Evolutionary conservation across 805 yeast genomes (phyloP), one percentile per base, ranked within the genome.

Genomic region (Starmerella floricola): DNA sequence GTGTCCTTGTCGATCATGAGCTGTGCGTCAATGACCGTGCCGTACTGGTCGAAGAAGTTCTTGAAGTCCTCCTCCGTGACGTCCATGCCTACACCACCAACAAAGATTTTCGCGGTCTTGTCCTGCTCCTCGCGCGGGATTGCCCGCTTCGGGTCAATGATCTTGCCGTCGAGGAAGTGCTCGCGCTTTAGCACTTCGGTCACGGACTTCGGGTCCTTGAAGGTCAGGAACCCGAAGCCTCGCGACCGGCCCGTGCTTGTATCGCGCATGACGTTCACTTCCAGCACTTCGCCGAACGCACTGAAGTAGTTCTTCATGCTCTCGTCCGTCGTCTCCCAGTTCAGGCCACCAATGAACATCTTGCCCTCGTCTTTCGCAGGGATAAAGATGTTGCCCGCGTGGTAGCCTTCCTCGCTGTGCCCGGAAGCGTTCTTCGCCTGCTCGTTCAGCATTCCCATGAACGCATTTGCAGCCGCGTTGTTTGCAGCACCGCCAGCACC

Each of bases 61-160:
- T 79, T 79, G 62, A 88, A 91, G 51, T 87, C 96, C 50, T 74
- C 74, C 54, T 93, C 95, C 49, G 86, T 85, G 40, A 87, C 95
- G 58, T 84, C 88, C 17, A 93, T 83, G 41, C 94, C 87, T 47
- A 88, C 81, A 52, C 98, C 98, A 51, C 98, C 98, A 31, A 88
- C 96, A 58, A 88, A 88, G 52, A 88, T 87, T 66, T 88, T 88
- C 53, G 96, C 95, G 15, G 95, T 85, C 60, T 82, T 83, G 59
- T 87, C 95, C 63, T 88, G 98, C 62, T 88, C 96, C 59, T 88
- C 96, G 61, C 84, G 80, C 28, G 97, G 96, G 55, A 88, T 88
- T 20, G 98, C 96, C 56, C 97, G 74, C 62, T 88, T 88, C 31
- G 98, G 97, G 60, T 88, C 98, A 59, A 88, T 91, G 46, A 88